Conservation (phyloP, 805 yeast species). For the Lachancea sp. region DNA sequence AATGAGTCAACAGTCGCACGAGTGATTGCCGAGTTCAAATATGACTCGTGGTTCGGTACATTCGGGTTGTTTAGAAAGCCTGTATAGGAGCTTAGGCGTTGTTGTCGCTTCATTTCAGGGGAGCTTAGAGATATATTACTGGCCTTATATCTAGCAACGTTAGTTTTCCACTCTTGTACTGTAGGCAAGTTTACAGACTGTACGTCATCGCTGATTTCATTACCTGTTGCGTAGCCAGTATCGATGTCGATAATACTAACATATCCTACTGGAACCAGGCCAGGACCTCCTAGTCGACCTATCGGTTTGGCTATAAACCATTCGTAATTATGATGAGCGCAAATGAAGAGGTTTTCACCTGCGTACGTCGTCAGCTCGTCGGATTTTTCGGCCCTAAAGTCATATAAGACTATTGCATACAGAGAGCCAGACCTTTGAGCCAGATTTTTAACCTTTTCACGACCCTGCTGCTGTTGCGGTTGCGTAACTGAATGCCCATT, state of each 20-base stretch:
- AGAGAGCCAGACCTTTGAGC: constrained; percentile 38
- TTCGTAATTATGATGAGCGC: constrained; percentile 94
- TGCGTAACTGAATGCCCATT: constrained; percentile 7
- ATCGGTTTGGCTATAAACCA: constrained; percentile 98
- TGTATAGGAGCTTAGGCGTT: constrained; percentile 12
- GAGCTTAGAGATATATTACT: constrained; percentile 69
- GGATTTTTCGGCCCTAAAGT: constrained; percentile 65
- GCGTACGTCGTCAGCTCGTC: constrained; percentile 82
- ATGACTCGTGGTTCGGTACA: constrained; percentile 15
- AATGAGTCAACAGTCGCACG: constrained; percentile 72
- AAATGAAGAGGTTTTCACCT: constrained; percentile 85
- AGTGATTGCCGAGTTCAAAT: constrained; percentile 17
- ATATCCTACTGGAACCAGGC: constrained; percentile 86
- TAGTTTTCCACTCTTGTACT: constrained; percentile 91
- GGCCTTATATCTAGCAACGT: constrained; percentile 88
- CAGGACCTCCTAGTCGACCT: constrained; percentile 93
- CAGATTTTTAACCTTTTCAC: constrained; percentile 2
- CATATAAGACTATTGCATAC: constrained; percentile 81
- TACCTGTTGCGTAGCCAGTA: constrained; percentile 51
- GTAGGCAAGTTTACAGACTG: constrained; percentile 70
- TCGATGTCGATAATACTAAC: constrained; percentile 79
- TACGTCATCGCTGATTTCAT: constrained; percentile 53
- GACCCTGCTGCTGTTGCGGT: neutral
- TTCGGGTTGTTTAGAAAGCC: constrained; percentile 10
- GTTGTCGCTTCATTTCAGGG: constrained; percentile 33